Conservation (phyloP, 2,329 filamentous ascomycete genomes). For the Colletotrichum musicola region DNA sequence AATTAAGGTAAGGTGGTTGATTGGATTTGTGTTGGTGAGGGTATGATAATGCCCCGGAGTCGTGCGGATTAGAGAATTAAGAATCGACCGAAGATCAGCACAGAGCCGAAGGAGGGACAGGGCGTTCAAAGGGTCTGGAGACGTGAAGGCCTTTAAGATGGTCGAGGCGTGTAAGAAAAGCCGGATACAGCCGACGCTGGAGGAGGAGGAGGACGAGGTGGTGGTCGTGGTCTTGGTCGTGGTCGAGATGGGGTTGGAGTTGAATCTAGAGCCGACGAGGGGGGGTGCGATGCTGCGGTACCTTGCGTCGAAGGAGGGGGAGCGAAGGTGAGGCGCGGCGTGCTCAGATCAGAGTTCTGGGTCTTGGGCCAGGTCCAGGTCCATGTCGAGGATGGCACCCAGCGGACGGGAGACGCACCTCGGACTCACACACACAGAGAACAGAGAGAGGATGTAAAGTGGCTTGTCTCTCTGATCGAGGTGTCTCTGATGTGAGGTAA, state of each 20-base stretch:
- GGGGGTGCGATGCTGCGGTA: not conserved
- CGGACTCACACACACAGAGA: constrained; percentile 5
- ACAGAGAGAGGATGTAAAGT: not conserved
- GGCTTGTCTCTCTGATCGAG: constrained; percentile 24
- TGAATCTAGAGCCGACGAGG: too few species aligned
- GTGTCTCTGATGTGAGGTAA: constrained; percentile 22
- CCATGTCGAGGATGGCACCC: constrained; percentile 33
- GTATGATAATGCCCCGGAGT: constrained; percentile 13
- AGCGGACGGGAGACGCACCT: constrained; percentile 27
- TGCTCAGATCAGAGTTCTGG: constrained; percentile 32
- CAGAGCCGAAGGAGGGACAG: constrained; percentile 26
- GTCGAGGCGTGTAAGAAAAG: constrained; percentile 25
- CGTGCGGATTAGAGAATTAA: constrained; percentile 20
- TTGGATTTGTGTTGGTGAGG: not conserved
- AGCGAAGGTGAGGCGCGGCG: not conserved
- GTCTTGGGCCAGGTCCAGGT: constrained; percentile 33
- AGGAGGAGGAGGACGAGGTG: not conserved
- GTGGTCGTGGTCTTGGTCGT: not conserved
- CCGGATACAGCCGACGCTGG: constrained; percentile 9
- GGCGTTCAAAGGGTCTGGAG: constrained; percentile 23
- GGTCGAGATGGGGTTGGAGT: not conserved
- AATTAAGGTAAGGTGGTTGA: constrained; percentile 6
- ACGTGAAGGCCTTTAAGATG: constrained; percentile 34
- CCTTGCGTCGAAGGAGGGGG: not conserved
- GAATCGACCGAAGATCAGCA: constrained; percentile 34